A percentile compares a stretch with the other conserved stretches of the same genome.
Evolutionary conservation across 1,139 yeast species (phyloP).

Genomic region (Williopsis jadinii): DNA sequence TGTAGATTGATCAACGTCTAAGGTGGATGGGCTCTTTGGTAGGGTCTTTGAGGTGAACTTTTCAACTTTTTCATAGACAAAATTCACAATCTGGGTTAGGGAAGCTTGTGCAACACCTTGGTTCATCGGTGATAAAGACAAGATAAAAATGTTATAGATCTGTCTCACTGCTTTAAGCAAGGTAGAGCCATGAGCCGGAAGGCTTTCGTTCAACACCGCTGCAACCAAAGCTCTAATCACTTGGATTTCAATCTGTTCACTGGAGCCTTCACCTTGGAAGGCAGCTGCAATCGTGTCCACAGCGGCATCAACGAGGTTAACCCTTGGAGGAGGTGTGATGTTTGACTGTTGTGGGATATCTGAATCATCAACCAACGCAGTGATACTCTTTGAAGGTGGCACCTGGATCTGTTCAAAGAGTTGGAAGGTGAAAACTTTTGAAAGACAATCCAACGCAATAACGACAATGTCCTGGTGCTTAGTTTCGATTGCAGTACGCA

Average conservation of each 20-base stretch:
- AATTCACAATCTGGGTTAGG: conserved; percentile 81
- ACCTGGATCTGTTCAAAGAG: conserved; percentile 44
- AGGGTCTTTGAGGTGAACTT: conserved; percentile 19
- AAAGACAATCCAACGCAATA: conserved; percentile 55
- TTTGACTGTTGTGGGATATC: conserved; percentile 20
- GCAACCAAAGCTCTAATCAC: conserved; percentile 88
- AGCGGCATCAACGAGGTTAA: conserved; percentile 71
- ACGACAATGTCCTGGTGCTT: conserved; percentile 45
- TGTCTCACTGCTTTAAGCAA: conserved; percentile 87
- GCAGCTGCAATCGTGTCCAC: conserved; percentile 81
- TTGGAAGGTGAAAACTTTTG: conserved; percentile 59
- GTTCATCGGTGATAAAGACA: conserved; percentile 73
- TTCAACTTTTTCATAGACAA: conserved; percentile 72
- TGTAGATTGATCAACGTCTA: conserved; percentile 5
- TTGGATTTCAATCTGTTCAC: conserved; percentile 82
- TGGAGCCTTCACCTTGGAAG: conserved; percentile 89
- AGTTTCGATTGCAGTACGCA: conserved; percentile 52
- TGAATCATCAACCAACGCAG: conserved; percentile 18
- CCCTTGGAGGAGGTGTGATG: conserved; percentile 44
- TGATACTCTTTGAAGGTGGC: conserved; percentile 32
- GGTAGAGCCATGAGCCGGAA: conserved; percentile 89
- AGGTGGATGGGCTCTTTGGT: conserved; percentile 8
- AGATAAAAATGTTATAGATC: conserved; percentile 84
- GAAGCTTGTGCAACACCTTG: conserved; percentile 96
- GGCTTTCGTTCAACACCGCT: conserved; percentile 69